These are phyloP conservation scores for Colletotrichum agaves DNA, from an alignment of 2,329 filamentous ascomycete species.

Conservation along the genomic window DNA sequence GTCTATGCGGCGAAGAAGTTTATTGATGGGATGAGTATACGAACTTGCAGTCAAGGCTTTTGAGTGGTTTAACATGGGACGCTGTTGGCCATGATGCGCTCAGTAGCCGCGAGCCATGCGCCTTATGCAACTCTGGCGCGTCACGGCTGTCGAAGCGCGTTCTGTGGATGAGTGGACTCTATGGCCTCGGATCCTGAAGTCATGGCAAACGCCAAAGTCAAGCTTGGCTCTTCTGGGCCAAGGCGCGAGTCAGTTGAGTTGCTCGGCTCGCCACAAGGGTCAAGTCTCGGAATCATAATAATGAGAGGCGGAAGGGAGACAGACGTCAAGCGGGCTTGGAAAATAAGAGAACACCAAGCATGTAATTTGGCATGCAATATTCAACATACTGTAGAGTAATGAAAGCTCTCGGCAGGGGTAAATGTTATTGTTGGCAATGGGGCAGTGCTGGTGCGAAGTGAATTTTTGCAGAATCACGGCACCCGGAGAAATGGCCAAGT, in stretches of 20 bases:
- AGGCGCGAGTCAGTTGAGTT: background rate
- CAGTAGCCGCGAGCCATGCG: background rate
- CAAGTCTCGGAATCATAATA: background rate
- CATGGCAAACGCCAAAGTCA: background rate
- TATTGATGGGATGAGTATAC: background rate
- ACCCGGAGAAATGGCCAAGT: slow-evolving; percentile 4
- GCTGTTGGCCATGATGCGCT: background rate
- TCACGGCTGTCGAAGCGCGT: background rate
- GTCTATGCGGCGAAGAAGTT: background rate
- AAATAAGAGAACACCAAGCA: background rate
- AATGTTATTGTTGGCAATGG: background rate
- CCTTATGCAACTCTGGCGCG: slow-evolving; percentile 1
- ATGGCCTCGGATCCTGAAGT: background rate
- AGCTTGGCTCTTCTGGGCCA: slow-evolving; percentile 13
- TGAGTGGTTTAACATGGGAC: background rate
- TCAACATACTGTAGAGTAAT: background rate
- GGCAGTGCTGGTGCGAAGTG: slow-evolving; percentile 4
- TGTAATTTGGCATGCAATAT: background rate
- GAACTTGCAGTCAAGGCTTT: background rate
- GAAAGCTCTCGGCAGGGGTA: slow-evolving; percentile 24
- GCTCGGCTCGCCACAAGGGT: background rate
- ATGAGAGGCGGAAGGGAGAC: background rate
- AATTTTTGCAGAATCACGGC: background rate
- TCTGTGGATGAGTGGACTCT: background rate
- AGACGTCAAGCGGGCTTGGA: background rate